phyloP scores from a whole-genome alignment of 2,329 filamentous ascomycete genomes.

The Penicillium sp. region DNA sequence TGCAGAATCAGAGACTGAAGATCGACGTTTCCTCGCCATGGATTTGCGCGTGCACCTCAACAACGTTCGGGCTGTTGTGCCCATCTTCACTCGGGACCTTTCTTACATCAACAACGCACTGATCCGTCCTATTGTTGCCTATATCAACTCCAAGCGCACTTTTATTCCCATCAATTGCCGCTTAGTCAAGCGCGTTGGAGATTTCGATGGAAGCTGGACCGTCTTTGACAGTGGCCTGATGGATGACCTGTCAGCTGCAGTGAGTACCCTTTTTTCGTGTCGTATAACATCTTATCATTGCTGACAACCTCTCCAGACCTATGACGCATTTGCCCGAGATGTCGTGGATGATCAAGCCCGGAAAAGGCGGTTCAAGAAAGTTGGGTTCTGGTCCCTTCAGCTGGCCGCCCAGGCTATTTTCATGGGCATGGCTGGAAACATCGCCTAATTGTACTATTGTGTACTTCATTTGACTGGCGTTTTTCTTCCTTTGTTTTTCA shows the following conservation, averaged over 20 bases:
- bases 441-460: conserved; percentile 47
- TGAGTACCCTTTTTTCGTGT: conserved; percentile 32
- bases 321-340: conserved; percentile 88
- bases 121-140: conserved; percentile 92
- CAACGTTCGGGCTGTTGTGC: conserved; percentile 87
- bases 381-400: conserved; percentile 93
- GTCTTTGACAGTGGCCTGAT: conserved; percentile 90
- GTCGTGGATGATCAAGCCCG: conserved; percentile 86
- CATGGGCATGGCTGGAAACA: conserved; percentile 87
- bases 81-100: conserved; percentile 85
- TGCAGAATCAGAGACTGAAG: conserved; percentile 35
- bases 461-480: conserved; percentile 3
- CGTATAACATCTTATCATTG: not conserved
- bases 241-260: conserved; percentile 86
- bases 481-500: not conserved
- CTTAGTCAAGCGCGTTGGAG: conserved; percentile 80
- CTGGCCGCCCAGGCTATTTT: conserved; percentile 90
- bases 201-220: conserved; percentile 96
- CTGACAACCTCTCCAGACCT: conserved; percentile 55
- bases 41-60: conserved; percentile 94
- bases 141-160: conserved; percentile 92
- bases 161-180: conserved; percentile 95
- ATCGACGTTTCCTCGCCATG: conserved; percentile 82
- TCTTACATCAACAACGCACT: conserved; percentile 96
- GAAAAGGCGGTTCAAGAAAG: conserved; percentile 85